Percentiles rank a stretch among this genome's conserved stretches.
phyloP scores from a whole-genome alignment of 192 early-diverging fungal genomes.

The Mycoemilia scoparia region DNA sequence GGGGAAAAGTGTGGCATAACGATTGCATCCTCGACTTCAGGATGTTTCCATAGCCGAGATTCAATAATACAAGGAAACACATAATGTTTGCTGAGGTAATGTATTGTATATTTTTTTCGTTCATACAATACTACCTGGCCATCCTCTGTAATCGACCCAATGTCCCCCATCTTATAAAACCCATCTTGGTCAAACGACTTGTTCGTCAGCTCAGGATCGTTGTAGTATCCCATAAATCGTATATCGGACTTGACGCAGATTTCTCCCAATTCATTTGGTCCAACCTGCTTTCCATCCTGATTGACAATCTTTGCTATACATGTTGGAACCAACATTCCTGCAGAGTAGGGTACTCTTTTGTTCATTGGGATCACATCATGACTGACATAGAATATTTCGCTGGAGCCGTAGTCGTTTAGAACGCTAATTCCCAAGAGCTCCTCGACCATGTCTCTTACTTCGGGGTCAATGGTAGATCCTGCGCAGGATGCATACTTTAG shows the following conservation, averaged over 20 bases:
- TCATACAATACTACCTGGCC: constrained; percentile 49
- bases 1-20: constrained; percentile 30
- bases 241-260: constrained; percentile 77
- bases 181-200: constrained; percentile 55
- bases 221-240: constrained; percentile 72
- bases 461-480: no score
- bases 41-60: constrained; percentile 47
- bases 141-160: constrained; percentile 43
- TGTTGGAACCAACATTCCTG: constrained; percentile 54
- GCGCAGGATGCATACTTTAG: no score
- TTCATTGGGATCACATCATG: constrained; percentile 20
- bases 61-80: constrained; percentile 83
- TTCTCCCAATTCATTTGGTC: constrained; percentile 46
- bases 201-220: constrained; percentile 53
- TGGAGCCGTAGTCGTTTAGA: constrained; percentile 54
- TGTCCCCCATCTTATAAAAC: constrained; percentile 71
- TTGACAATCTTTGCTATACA: constrained; percentile 58
- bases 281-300: constrained; percentile 42
- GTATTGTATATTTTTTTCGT: constrained; percentile 81
- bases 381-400: constrained; percentile 31
- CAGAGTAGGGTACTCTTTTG: constrained; percentile 27
- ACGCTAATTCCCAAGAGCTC: constrained; percentile 21
- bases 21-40: constrained; percentile 44
- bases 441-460: no score
- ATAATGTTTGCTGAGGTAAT: constrained; percentile 66